phyloP scores from a whole-genome alignment of 129 eudicot genomes.

The Flaveria bidentis region DNA sequence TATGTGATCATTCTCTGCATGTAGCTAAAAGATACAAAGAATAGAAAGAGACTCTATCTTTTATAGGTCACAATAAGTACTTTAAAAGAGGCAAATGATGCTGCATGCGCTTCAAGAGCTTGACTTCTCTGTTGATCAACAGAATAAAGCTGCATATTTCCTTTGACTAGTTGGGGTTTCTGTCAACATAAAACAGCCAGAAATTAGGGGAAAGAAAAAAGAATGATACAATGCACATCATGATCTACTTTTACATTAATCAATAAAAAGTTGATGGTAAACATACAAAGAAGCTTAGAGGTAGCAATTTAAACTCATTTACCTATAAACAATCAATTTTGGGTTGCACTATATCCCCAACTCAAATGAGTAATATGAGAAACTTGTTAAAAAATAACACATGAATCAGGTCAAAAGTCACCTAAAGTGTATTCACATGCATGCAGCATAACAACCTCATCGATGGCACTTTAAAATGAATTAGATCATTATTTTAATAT shows the following conservation, averaged over 20 bases:
- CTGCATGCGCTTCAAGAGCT: conserved; percentile 97
- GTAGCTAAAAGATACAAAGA: conserved; percentile 4
- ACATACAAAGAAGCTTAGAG: neutral
- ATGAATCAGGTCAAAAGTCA: neutral
- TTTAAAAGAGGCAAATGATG: conserved; percentile 82
- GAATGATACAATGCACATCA: neutral
- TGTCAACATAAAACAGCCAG: conserved; percentile 25
- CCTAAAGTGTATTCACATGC: neutral
- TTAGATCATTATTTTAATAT: neutral
- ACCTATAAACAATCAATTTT: neutral
- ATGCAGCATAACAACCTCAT: neutral
- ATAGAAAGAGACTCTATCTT: neutral
- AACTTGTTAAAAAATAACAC: too few relatives aligned
- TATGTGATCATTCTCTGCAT: neutral
- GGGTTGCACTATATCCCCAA: neutral
- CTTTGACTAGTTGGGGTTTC: conserved; percentile 95
- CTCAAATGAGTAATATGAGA: neutral
- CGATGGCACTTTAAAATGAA: neutral
- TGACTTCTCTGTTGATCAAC: conserved; percentile 95
- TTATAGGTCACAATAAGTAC: conserved; percentile 31
- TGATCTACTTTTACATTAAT: neutral
- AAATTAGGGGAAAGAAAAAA: neutral
- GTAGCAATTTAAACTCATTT: neutral
- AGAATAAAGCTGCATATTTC: conserved; percentile 90
- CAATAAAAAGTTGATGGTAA: neutral